Base-by-base conservation (phyloP, 805 yeast genomes). In the Nematodospora valgi region DNA sequence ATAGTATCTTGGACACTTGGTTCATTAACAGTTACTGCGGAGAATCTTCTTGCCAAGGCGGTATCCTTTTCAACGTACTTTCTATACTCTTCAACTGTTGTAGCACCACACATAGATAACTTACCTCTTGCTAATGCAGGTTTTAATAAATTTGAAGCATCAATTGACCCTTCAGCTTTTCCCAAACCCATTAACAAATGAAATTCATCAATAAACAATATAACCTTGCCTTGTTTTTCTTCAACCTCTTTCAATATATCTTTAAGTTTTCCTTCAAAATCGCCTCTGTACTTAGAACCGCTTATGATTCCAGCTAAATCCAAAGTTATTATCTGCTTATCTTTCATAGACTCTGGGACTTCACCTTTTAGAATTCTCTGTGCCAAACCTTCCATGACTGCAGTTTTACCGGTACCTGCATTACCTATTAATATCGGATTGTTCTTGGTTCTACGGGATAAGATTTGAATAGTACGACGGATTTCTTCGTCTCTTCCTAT, bases 371-470 rank as follows among this genome's bases (percentile, higher is more conserved):
- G 78, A 32, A 93, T 89, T 50, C 97, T 69, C 59, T 93, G 98
- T 0, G 98, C 98, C 25, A 93, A 68, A 0, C 98, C 98, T 55
- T 93, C 98, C 78, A 93, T 84, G 39, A 93, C 79, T 5, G 98
- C 94, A 0, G 98, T 93, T 59, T 91, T 91, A 64, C 98, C 98
- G 0, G 96, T 94, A 63, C 98, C 98, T 1, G 98, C 98, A 47
- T 85, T 79, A 43, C 98, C 98, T 27, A 93, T 88, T 36, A 91
- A 60, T 1, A 93, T 95, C 0, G 98, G 98, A 52, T 91, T 91
- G 58, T 93, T 93, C 60, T 91, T 91, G 1, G 97, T 88, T 56
- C 98, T 72, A 48, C 98, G 70, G 1, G 96, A 86, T 29, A 91
- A 64, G 31, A 91, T 89, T 56, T 91, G 98, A 38, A 91, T 82